Percentiles rank a stretch among this genome's conserved stretches.
phyloP scores from a whole-genome alignment of 2,329 filamentous ascomycete species.

The Truncatella angustata region DNA sequence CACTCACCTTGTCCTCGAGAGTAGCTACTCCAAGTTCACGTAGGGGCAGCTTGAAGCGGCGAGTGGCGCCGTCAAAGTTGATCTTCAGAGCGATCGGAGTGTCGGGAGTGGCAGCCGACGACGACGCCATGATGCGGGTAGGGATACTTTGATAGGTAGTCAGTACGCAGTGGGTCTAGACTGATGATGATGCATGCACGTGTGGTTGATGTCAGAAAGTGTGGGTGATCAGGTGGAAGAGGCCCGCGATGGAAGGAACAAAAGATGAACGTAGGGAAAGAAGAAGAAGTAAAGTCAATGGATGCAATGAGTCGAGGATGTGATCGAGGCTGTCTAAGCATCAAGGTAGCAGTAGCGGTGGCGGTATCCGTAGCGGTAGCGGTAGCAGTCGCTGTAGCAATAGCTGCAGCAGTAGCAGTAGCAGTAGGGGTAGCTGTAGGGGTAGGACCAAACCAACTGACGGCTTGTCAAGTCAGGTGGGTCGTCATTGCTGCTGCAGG shows the following conservation, averaged over 20 bases:
- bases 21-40: conserved; percentile 73
- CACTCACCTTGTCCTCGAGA: conserved; percentile 81
- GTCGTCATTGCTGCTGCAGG: not conserved
- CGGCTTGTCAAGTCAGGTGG: conserved; percentile 4
- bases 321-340: too few species aligned
- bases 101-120: conserved; percentile 47
- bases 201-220: too few species aligned
- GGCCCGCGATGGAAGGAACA: too few species aligned
- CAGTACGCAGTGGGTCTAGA: not conserved
- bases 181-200: too few species aligned
- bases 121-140: conserved; percentile 33
- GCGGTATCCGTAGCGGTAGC: too few species aligned
- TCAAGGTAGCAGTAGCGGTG: too few species aligned
- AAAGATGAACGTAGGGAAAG: not conserved
- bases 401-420: too few species aligned
- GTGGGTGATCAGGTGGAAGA: too few species aligned
- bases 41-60: conserved; percentile 86
- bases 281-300: conserved; percentile 15
- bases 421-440: not conserved
- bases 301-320: not conserved
- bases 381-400: too few species aligned
- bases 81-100: conserved; percentile 85
- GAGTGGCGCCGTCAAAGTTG: conserved; percentile 69
- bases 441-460: not conserved
- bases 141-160: not conserved